These are phyloP conservation scores for Gynochthodes officinalis DNA, from an alignment of 257 asterid species.

Conservation along the genomic window DNA sequence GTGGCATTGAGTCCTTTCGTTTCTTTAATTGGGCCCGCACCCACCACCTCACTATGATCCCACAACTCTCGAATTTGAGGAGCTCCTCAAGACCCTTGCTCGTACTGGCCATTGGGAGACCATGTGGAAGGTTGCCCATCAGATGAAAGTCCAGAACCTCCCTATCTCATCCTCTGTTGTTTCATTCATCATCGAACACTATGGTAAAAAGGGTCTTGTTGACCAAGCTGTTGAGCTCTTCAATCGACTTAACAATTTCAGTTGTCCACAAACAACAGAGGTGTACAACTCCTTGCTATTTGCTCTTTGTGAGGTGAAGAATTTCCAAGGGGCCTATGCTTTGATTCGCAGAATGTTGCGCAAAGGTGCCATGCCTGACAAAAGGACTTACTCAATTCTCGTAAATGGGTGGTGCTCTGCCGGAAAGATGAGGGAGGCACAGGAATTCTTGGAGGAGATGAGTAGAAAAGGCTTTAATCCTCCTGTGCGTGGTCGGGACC, in stretches of 20 bases:
- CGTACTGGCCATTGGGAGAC: constrained; percentile 84
- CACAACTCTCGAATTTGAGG: constrained; percentile 84
- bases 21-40: constrained; percentile 94
- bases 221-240: constrained; percentile 87
- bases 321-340: constrained; percentile 93
- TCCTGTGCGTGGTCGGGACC: constrained; percentile 94
- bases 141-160: constrained; percentile 64
- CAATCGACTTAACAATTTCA: constrained; percentile 67
- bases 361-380: constrained; percentile 67
- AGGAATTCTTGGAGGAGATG: constrained; percentile 92
- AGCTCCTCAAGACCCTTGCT: constrained; percentile 81
- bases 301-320: constrained; percentile 88
- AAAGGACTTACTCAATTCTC: constrained; percentile 72
- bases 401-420: constrained; percentile 96
- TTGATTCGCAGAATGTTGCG: constrained; percentile 87
- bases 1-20: constrained; percentile 87
- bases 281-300: constrained; percentile 85
- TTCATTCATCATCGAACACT: constrained; percentile 83
- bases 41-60: constrained; percentile 83
- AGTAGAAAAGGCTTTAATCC: constrained; percentile 82
- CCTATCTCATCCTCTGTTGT: constrained; percentile 69
- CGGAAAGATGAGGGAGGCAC: constrained; percentile 96
- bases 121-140: constrained; percentile 94
- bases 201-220: constrained; percentile 77
- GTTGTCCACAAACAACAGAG: constrained; percentile 69